Conservation (phyloP, 2,329 filamentous ascomycete genomes). For the Aspergillus tamarii region DNA sequence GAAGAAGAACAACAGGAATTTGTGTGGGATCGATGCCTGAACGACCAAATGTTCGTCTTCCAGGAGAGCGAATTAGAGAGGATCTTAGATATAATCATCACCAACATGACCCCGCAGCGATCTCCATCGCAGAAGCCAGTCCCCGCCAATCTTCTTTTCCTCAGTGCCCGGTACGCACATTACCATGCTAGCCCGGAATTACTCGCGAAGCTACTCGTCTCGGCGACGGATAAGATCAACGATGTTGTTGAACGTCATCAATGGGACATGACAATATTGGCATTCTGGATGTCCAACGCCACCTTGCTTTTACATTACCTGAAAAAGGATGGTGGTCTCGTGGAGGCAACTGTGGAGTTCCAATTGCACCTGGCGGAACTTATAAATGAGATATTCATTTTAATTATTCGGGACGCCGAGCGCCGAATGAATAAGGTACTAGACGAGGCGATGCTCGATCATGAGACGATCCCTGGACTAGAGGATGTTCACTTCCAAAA, state of each 20-base stretch:
- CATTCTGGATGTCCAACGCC: constrained; percentile 98
- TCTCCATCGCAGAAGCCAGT: constrained; percentile 97
- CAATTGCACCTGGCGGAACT: constrained; percentile 92
- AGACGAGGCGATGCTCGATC: constrained; percentile 91
- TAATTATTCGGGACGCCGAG: constrained; percentile 95
- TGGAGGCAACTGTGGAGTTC: constrained; percentile 81
- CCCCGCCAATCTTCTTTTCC: constrained; percentile 93
- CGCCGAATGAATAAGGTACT: constrained; percentile 94
- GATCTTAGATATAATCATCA: constrained; percentile 94
- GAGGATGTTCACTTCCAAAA: constrained; percentile 97
- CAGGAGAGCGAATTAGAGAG: constrained; percentile 90
- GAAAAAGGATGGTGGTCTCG: constrained; percentile 85
- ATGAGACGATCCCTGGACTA: constrained; percentile 96
- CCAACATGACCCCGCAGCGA: constrained; percentile 94
- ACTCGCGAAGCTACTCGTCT: constrained; percentile 75
- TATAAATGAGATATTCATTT: constrained; percentile 96
- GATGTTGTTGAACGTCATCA: constrained; percentile 93
- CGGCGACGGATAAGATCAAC: constrained; percentile 95
- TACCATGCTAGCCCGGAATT: constrained; percentile 91
- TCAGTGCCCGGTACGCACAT: constrained; percentile 93
- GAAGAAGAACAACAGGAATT: constrained; percentile 93
- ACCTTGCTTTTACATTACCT: constrained; percentile 94
- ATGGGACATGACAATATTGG: constrained; percentile 99
- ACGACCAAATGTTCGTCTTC: constrained; percentile 99
- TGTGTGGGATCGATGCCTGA: constrained; percentile 89